These are phyloP conservation scores for Teratosphaeria pseudoeucalypti DNA, from an alignment of 2,329 filamentous ascomycete species.

Conservation along the genomic window DNA sequence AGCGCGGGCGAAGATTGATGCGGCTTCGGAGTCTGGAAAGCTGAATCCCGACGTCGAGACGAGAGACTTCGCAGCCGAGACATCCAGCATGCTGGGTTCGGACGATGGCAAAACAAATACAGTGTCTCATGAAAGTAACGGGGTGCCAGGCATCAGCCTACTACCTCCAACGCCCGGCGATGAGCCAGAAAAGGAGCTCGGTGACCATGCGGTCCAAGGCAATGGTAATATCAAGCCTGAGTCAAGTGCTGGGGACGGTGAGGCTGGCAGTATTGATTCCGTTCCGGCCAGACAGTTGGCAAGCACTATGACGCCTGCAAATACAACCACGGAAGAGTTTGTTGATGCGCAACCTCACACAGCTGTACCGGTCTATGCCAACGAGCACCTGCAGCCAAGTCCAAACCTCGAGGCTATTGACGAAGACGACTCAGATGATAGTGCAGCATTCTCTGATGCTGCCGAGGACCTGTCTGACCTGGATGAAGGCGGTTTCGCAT, in stretches of 20 bases:
- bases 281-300: neutral
- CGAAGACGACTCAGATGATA: slow-evolving; percentile 32
- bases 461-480: slow-evolving; percentile 60
- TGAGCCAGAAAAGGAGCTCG: slow-evolving; percentile 12
- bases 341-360: neutral
- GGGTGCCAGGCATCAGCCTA: slow-evolving; percentile 23
- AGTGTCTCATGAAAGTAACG: neutral
- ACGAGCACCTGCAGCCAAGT: neutral
- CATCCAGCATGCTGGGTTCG: neutral
- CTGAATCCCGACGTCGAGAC: slow-evolving; percentile 4
- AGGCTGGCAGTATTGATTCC: neutral
- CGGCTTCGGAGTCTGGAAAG: slow-evolving; percentile 1
- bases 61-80: slow-evolving; percentile 14
- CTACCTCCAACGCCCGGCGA: slow-evolving; percentile 28
- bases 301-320: neutral
- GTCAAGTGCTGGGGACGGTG: slow-evolving; percentile 5
- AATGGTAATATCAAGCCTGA: neutral
- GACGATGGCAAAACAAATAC: neutral
- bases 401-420: slow-evolving; percentile 11
- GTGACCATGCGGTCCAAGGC: neutral
- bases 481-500: slow-evolving; percentile 60
- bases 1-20: neutral
- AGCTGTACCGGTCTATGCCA: neutral
- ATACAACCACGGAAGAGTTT: neutral
- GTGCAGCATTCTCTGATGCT: slow-evolving; percentile 64